Evolutionary conservation across 371 early-diverging fungal species (phyloP).

Genomic region (Saksenaea oblongispora): DNA sequence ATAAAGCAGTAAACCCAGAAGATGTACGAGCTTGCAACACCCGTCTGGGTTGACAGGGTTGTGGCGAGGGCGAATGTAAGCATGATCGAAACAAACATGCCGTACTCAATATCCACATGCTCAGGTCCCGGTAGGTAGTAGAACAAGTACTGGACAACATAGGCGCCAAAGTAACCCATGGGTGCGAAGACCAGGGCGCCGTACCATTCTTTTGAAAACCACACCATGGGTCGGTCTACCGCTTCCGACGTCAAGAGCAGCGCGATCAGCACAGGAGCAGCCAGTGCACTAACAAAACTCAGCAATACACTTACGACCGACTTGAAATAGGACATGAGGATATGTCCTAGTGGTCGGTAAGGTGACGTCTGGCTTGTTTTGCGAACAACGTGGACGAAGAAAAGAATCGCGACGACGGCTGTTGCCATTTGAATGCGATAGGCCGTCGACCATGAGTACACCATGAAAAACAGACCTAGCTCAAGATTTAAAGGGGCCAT

Average conservation of each 20-base stretch:
- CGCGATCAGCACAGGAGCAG: constrained; percentile 45
- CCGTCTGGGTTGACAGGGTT: constrained; percentile 38
- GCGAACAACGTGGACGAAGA: constrained; percentile 34
- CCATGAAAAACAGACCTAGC: constrained; percentile 55
- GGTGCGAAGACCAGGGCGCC: constrained; percentile 60
- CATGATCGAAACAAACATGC: constrained; percentile 36
- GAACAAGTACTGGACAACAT: constrained; percentile 49
- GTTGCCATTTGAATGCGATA: constrained; percentile 46
- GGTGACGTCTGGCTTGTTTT: constrained; percentile 37
- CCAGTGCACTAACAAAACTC: constrained; percentile 46
- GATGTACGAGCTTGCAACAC: constrained; percentile 57
- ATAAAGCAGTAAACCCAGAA: constrained; percentile 41
- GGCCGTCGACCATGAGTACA: constrained; percentile 63
- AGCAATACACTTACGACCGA: constrained; percentile 37
- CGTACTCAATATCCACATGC: constrained; percentile 48
- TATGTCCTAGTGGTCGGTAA: constrained; percentile 32
- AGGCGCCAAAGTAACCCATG: constrained; percentile 45
- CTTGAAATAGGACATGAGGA: constrained; percentile 31
- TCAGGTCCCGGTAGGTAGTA: constrained; percentile 32
- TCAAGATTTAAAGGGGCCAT: neutral
- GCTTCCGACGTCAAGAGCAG: constrained; percentile 33
- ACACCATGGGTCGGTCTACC: constrained; percentile 61
- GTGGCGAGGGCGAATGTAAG: constrained; percentile 39
- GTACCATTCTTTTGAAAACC: constrained; percentile 67
- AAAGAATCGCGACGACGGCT: constrained; percentile 15